Base-by-base conservation (phyloP, 148 eudicot species). In the Limonium bicolor region DNA sequence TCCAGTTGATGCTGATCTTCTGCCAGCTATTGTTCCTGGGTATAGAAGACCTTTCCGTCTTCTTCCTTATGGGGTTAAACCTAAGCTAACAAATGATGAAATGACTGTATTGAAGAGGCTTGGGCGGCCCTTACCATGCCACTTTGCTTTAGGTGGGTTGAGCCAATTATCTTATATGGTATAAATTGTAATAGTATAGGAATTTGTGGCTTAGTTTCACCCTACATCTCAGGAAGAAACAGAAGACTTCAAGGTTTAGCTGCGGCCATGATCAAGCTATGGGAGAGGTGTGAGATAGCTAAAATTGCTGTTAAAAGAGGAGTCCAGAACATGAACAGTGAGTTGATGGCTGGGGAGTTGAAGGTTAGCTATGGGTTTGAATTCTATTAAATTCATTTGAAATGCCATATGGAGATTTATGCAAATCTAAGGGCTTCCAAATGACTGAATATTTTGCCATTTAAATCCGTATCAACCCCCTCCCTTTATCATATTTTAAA, bases 211-310 rank as follows among this genome's bases (percentile, higher is more conserved):
- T 32, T n/a, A n/a, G n/a, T n/a, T n/a, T n/a, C n/a, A n/a, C n/a
- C n/a, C 13, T 32, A 0, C n/a, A n/a, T 55, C 20, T 38, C 69
- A 90, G 99, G 99, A 43, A 73, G 99, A 73, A 90, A 84, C 58
- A 75, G 72, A 64, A 85, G 68, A 51, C 95, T 54, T 50, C 85
- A 90, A 60, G 99, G 99, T 36, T 58, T 90, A 58, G 99, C 95
- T 68, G 82, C 79, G 58, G 62, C 93, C 34, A 78, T 90, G 41
- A 54, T 85, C 40, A 90, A 76, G 72, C 82, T 90, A 37, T 90
- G 99, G 99, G 99, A 90, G 60, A 90, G 73, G 73, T 84, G 93
- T 60, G 99, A 90, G 60, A 80, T 90, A 56, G 99, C 80, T 22
- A 84, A 90, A 66, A 64, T 90, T 73, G 99, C 93, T 34, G 66